Conservation (phyloP, 768 basidiomycete genomes). For the Hortiboletus flavorubellus region DNA sequence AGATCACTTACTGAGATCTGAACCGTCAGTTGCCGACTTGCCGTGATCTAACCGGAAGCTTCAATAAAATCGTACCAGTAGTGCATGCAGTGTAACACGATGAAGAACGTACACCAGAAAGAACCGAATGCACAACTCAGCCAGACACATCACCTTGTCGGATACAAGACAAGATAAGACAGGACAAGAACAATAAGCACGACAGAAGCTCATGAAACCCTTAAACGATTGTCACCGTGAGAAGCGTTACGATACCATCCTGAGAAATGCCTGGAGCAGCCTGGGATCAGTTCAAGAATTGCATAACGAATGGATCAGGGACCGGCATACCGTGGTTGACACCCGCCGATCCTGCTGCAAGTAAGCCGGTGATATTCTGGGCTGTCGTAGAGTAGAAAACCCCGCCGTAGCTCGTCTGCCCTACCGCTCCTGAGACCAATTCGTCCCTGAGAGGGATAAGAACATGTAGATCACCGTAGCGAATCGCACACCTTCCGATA, state of each 20-base stretch:
- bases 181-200: neutral
- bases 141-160: neutral
- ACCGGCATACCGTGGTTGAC: slow-evolving; percentile 46
- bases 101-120: neutral
- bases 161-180: neutral
- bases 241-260: slow-evolving; percentile 52
- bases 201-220: neutral
- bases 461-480: neutral
- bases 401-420: slow-evolving; percentile 39
- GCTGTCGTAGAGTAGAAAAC: slow-evolving; percentile 47
- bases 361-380: slow-evolving; percentile 48
- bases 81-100: neutral
- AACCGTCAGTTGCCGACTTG: too few relatives aligned
- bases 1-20: too few relatives aligned
- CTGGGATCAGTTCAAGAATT: neutral
- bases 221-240: slow-evolving; percentile 48
- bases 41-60: too few relatives aligned
- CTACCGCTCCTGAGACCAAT: slow-evolving; percentile 38
- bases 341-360: slow-evolving; percentile 48
- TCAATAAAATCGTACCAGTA: too few relatives aligned
- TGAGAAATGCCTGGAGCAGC: slow-evolving; percentile 47
- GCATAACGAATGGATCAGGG: neutral
- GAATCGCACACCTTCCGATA: slow-evolving; percentile 36
- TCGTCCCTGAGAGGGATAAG: slow-evolving; percentile 27
- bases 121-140: neutral